Conservation (phyloP, 148 eudicot species). For the Vaccinium corymbosum region DNA sequence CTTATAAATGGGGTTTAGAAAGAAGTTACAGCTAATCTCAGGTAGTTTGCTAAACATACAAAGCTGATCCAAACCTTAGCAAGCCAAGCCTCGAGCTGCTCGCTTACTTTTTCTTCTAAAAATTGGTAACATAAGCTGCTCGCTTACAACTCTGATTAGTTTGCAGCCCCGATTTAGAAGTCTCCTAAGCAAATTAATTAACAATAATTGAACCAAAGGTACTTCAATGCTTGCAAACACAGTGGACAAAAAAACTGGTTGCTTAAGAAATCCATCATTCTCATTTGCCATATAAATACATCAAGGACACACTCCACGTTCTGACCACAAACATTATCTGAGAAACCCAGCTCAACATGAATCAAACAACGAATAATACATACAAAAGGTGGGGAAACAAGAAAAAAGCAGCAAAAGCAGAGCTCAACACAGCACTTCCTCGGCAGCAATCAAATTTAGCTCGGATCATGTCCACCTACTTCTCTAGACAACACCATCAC, state of each 20-base stretch:
- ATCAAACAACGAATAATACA: constrained; percentile 38
- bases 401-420: constrained; percentile 17
- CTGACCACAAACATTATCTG: constrained; percentile 7
- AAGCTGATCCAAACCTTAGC: too few species aligned
- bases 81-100: too few species aligned
- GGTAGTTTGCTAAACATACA: too few species aligned
- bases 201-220: not conserved
- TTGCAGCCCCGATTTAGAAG: not conserved
- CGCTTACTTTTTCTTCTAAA: too few species aligned
- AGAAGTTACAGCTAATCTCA: too few species aligned
- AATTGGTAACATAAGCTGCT: too few species aligned
- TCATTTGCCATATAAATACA: constrained; percentile 1
- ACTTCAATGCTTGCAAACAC: not conserved
- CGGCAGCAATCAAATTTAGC: constrained; percentile 1
- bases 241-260: not conserved
- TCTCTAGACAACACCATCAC: constrained; percentile 13
- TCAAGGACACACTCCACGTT: not conserved
- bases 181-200: not conserved
- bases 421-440: constrained; percentile 12
- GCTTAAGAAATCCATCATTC: not conserved
- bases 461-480: constrained; percentile 1
- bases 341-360: constrained; percentile 26
- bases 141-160: too few species aligned
- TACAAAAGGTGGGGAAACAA: constrained; percentile 28
- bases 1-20: too few species aligned